A percentile compares a stretch with the other conserved stretches of the same genome.
Evolutionary conservation across 371 early-diverging fungal species (phyloP).

Genomic region (Mucor velutinosus): DNA sequence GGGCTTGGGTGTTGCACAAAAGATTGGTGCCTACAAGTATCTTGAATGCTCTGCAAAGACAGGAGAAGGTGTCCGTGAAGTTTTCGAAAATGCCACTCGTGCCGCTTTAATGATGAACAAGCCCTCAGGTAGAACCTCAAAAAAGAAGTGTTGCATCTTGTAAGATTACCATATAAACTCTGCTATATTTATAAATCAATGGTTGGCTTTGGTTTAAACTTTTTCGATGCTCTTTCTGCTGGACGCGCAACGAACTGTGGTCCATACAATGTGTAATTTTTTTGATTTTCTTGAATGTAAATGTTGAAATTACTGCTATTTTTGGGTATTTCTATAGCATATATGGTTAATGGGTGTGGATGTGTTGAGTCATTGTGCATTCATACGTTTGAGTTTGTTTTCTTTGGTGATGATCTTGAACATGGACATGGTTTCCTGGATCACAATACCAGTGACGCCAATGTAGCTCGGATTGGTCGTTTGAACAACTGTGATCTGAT

Average conservation of each 20-base stretch:
- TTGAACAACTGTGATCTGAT: slow-evolving; percentile 55
- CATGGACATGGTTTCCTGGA: slow-evolving; percentile 87
- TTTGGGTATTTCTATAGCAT: slow-evolving; percentile 75
- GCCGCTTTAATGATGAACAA: slow-evolving; percentile 58
- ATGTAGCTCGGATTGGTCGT: slow-evolving; percentile 84
- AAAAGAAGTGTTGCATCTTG: slow-evolving; percentile 23
- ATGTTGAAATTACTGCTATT: slow-evolving; percentile 72
- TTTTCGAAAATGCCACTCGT: slow-evolving; percentile 71
- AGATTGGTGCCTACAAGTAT: slow-evolving; percentile 77
- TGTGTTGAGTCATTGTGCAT: neutral
- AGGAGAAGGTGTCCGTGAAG: slow-evolving; percentile 75
- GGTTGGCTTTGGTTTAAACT: slow-evolving; percentile 84
- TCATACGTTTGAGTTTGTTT: slow-evolving; percentile 67
- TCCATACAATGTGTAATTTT: slow-evolving; percentile 75
- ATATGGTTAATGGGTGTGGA: neutral
- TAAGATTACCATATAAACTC: slow-evolving; percentile 9
- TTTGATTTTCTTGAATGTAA: slow-evolving; percentile 31
- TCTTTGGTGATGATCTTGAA: slow-evolving; percentile 79
- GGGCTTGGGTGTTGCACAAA: slow-evolving; percentile 66
- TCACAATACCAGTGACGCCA: slow-evolving; percentile 79
- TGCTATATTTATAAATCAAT: slow-evolving; percentile 63
- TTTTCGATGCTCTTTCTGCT: slow-evolving; percentile 80
- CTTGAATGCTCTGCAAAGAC: slow-evolving; percentile 78
- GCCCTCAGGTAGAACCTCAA: slow-evolving; percentile 9
- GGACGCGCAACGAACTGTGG: slow-evolving; percentile 77